A percentile compares a stretch with the other conserved stretches of the same genome.
phyloP scores from a whole-genome alignment of 2,329 filamentous ascomycete species.

The Pseudomassariella vexata region DNA sequence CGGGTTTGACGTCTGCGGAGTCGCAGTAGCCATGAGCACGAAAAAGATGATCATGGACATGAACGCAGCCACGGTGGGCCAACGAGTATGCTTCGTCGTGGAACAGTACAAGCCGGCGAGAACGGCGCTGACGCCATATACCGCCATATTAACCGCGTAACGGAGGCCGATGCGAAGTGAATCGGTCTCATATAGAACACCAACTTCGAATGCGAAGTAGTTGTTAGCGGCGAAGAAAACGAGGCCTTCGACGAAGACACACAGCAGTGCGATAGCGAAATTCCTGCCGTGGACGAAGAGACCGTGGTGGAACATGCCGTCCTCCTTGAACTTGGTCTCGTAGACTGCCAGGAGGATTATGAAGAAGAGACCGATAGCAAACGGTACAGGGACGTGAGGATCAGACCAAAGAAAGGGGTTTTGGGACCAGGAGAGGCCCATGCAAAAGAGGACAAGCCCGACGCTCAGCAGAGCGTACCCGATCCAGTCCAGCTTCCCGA shows the following conservation, averaged over 20 bases:
- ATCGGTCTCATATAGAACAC: constrained; percentile 29
- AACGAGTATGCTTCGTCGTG: constrained; percentile 18
- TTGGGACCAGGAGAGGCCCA: constrained; percentile 31
- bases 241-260: constrained; percentile 30
- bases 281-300: constrained; percentile 29
- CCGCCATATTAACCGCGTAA: constrained; percentile 27
- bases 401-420: constrained; percentile 33
- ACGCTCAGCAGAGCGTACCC: constrained; percentile 28
- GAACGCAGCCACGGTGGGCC: constrained; percentile 20
- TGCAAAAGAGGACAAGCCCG: constrained; percentile 30
- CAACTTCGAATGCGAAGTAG: constrained; percentile 34
- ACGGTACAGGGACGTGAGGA: constrained; percentile 27
- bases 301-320: constrained; percentile 35
- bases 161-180: constrained; percentile 24
- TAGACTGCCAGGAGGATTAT: constrained; percentile 23
- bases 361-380: constrained; percentile 26
- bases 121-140: constrained; percentile 21
- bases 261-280: constrained; percentile 28
- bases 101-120: constrained; percentile 26
- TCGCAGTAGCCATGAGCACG: constrained; percentile 27
- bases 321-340: constrained; percentile 27
- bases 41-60: constrained; percentile 26
- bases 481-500: constrained; percentile 31
- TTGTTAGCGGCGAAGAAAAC: constrained; percentile 35
- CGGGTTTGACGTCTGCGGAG: constrained; percentile 11